Evolutionary conservation across 352 stramenopile species (phyloP), one percentile per base, ranked within the genome.

Genomic region (Phytophthora brassicae): DNA sequence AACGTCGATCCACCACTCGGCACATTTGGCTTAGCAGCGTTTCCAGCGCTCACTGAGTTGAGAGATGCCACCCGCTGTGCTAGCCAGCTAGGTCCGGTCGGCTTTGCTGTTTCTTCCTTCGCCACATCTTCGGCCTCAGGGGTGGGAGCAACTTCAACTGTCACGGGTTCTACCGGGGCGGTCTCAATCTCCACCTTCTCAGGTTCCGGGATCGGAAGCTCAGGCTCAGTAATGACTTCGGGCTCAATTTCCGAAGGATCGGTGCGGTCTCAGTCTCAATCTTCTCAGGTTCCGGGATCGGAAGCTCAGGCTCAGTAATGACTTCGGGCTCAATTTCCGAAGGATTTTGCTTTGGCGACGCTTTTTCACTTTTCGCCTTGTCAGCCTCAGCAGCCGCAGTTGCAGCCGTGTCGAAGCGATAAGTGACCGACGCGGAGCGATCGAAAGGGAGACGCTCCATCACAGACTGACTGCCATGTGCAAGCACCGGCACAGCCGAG

Each of bases 371-470:
- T 16, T 46, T 68, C 3, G 39, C 20, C 33, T 65, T 68, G 24
- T 73, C 80, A 45, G 72, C 48, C 6, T 68, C 72, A 26, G 80
- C 80, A 39, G 60, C 60, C 6, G 65, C 65, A 43, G 65, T 47
- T 26, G 56, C 55, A 29, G 65, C 65, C 28, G 65, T 66, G 31
- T 91, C 82, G 22, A 61, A 77, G 28, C 78, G 78, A 53, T 86
- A 92, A 11, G 83, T 90, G 29, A 92, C 70, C 2, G 83, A 92
- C 12, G 73, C 66, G 2, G 83, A 92, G 39, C 78, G 78, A 62
- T 92, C 80, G 23, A 88, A 88, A 26, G 73, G 75, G 22, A 55
- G 66, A 22, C 82, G 79, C 31, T 92, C 79, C 79, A 92, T 89
- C 29, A 88, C 67, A 0, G 72, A 75, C 44, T 77, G 75, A 41